Evolutionary conservation across 345 rosid species (phyloP), one percentile per base, ranked within the genome.

Genomic region (Cardamine occulta): DNA sequence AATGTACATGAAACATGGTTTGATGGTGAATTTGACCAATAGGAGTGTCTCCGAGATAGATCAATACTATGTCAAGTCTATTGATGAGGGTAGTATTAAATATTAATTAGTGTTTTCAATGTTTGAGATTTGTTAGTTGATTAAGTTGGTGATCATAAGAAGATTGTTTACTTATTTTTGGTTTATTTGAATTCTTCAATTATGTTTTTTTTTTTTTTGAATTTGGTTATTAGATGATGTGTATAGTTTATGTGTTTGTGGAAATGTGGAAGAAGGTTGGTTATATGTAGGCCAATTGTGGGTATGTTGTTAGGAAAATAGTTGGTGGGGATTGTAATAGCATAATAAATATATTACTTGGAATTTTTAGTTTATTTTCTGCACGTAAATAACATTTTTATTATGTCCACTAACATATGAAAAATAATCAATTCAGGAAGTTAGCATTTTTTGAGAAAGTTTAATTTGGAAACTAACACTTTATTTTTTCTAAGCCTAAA

Each of bases 1-100:
- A 0, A 84, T 95, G 98, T 95, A 92, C 86, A 92, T 95, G 98
- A 95, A 90, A 73, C 87, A 79, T 74, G 82, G 82, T 47, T 69
- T 79, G 66, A 69, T 56, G 78, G 82, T 79, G 56, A 74, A 68
- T 57, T 12, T 79, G 79, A 55, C 56, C 19, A 63, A 63, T 5
- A 74, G 75, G 63, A 57, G 72, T 55, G 57, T 13, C 59, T 23
- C 45, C 1, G 66, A 67, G 37, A 62, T 78, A 23, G 70, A 67
- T 59, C 74, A 68, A 13, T 53, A 60, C 57, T 73, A 53, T 52
- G 73, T 73, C 24, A 77, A 48, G 53, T 35, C 66, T 48, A 19
- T 23, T 69, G 63, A 69, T 34, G 69, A 63, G 10, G 60, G 66
- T 10, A 9, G 1, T 24, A 15, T 19, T 31, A 21, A 21, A 21